phyloP scores from a whole-genome alignment of 2,329 filamentous ascomycete species.

The Arthrobotrys entomopaga region DNA sequence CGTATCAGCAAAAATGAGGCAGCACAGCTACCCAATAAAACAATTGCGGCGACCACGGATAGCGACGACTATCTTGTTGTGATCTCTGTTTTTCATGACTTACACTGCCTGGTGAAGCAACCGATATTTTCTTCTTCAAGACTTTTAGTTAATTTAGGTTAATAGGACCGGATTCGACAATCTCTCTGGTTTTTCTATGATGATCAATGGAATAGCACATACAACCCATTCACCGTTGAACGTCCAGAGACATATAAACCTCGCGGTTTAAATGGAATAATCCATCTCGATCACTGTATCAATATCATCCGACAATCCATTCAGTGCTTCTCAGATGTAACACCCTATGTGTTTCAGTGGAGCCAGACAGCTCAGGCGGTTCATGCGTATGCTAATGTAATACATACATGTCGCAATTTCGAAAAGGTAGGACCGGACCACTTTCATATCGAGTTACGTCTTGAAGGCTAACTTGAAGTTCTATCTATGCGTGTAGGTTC shows the following conservation, averaged over 20 bases:
- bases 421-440: conserved; percentile 15
- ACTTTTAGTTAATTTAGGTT: not conserved
- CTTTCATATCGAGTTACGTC: not conserved
- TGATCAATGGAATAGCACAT: conserved; percentile 29
- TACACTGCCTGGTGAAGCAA: conserved; percentile 17
- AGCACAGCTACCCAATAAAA: conserved; percentile 27
- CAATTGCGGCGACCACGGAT: conserved; percentile 17
- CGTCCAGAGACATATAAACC: conserved; percentile 23
- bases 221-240: conserved; percentile 22
- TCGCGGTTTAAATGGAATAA: conserved; percentile 19
- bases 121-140: conserved; percentile 4
- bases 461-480: too few relatives aligned
- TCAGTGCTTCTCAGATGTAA: conserved; percentile 28
- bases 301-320: conserved; percentile 21
- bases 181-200: conserved; percentile 28
- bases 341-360: conserved; percentile 31
- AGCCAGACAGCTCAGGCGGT: conserved; percentile 19
- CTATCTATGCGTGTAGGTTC: conserved; percentile 2
- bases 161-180: conserved; percentile 25
- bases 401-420: conserved; percentile 25
- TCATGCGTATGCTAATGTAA: conserved; percentile 22
- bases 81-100: conserved; percentile 24
- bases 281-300: conserved; percentile 27
- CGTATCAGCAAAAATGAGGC: conserved; percentile 26
- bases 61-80: conserved; percentile 27